These are phyloP conservation scores for Cicer pinnatifidum DNA, from an alignment of 306 rosid species.

Conservation along the genomic window DNA sequence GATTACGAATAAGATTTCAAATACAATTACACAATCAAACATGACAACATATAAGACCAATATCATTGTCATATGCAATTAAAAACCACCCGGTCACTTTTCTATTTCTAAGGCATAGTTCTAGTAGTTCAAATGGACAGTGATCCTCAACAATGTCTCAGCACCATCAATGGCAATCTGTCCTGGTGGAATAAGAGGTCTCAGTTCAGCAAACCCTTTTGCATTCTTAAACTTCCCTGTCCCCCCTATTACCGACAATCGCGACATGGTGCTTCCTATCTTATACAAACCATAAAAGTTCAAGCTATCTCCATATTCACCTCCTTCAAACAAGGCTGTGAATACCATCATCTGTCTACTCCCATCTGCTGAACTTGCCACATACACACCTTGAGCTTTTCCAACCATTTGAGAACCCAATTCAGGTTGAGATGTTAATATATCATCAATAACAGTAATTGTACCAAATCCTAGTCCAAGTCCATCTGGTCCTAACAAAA, in stretches of 20 bases:
- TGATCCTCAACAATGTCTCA: slow-evolving; percentile 81
- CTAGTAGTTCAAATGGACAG: slow-evolving; percentile 63
- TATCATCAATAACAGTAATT: slow-evolving; percentile 78
- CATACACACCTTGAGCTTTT: slow-evolving; percentile 80
- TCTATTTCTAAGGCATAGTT: slow-evolving; percentile 19
- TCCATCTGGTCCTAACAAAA: slow-evolving; percentile 70
- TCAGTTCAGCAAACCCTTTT: slow-evolving; percentile 73
- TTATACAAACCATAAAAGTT: slow-evolving; percentile 76
- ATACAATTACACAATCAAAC: slow-evolving; percentile 48
- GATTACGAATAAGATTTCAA: slow-evolving; percentile 29
- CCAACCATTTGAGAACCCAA: slow-evolving; percentile 75
- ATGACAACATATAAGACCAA: slow-evolving; percentile 42
- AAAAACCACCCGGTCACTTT: slow-evolving; percentile 27
- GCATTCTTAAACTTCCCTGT: slow-evolving; percentile 83
- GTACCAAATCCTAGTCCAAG: slow-evolving; percentile 86
- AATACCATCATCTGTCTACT: slow-evolving; percentile 81
- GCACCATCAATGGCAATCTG: slow-evolving; percentile 83
- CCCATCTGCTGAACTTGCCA: slow-evolving; percentile 88
- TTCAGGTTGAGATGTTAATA: slow-evolving; percentile 69
- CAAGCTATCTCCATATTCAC: slow-evolving; percentile 83
- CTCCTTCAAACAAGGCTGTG: slow-evolving; percentile 88
- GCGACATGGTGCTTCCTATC: slow-evolving; percentile 80
- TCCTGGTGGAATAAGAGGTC: slow-evolving; percentile 76
- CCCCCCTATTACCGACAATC: slow-evolving; percentile 77
- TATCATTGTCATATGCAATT: slow-evolving; percentile 24